Evolutionary conservation across 352 stramenopile genomes (phyloP).

Genomic region (Pythium myriotylum): DNA sequence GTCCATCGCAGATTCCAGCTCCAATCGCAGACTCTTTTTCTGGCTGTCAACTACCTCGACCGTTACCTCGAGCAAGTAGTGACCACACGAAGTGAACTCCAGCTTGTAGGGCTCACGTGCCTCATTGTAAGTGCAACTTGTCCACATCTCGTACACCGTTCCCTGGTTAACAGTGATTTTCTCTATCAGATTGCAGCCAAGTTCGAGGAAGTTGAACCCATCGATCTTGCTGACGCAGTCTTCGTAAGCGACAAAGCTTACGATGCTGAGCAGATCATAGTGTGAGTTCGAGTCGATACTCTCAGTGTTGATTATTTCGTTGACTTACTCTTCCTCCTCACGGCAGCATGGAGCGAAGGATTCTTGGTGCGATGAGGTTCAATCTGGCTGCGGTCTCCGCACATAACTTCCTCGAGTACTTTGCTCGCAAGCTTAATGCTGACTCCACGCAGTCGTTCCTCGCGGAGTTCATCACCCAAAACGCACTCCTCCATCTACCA

Average conservation of each 20-base stretch:
- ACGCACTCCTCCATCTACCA: constrained; percentile 56
- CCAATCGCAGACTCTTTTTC: constrained; percentile 95
- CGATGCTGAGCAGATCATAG: constrained; percentile 68
- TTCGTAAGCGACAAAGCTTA: constrained; percentile 99
- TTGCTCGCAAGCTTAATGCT: constrained; percentile 83
- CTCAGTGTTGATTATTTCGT: background rate
- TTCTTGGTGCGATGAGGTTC: constrained; percentile 96
- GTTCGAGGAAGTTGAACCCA: constrained; percentile 99
- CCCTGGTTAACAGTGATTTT: background rate
- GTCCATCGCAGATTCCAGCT: constrained; percentile 99
- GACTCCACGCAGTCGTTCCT: constrained; percentile 46
- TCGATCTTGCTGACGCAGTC: constrained; percentile 96
- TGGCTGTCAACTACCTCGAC: constrained; percentile 99
- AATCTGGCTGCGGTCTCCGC: constrained; percentile 95
- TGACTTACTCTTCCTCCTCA: background rate
- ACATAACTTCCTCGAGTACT: constrained; percentile 96
- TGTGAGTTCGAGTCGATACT: constrained; percentile 28
- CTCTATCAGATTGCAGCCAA: constrained; percentile 92
- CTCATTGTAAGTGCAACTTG: constrained; percentile 74
- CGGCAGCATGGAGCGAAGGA: constrained; percentile 92
- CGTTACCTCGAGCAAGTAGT: constrained; percentile 91
- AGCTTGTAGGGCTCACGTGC: constrained; percentile 96
- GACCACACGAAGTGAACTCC: constrained; percentile 94
- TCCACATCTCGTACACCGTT: background rate
- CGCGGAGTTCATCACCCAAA: constrained; percentile 63